Base-by-base conservation (phyloP, 768 basidiomycete genomes). In the Clavulina sp. region DNA sequence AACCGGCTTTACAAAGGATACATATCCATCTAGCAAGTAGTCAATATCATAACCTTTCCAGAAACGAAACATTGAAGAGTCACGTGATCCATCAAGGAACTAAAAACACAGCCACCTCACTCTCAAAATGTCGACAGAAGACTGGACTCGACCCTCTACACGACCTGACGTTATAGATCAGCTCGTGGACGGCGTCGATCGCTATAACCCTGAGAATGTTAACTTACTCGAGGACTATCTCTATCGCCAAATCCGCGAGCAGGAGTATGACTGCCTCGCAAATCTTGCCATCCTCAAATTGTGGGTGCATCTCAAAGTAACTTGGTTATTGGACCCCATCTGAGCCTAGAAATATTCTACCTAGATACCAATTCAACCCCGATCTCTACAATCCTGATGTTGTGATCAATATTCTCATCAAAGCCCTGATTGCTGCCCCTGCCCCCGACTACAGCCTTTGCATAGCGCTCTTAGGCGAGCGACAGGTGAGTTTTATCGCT, bases 181-280 rank as follows among this genome's bases (percentile, higher is more conserved):
- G 59, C 76, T 96, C 21, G 87, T 91, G 24, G 86, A 84, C 23
- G 87, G 87, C 41, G 87, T 91, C 44, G 87, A 97, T 71, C 82
- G 93, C 54, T 97, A 97, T 67, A 97, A 96, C 68, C 93, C 93
- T 40, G 80, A 81, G 49, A 97, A 97, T 64, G 79, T 93, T 54
- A 72, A 78, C 33, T 84, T 91, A 58, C 79, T 97, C 54, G 93
- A 96, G 68, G 93, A 96, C 63, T 96, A 97, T 68, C 78, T 97
- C 54, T 87, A 86, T 65, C 81, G 87, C 64, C 93, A 99, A 67
- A 87, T 89, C 56, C 75, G 83, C 58, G 82, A 78, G 60, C 80
- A 83, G 58, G 84, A 88, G 63, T 96, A 96, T 59, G 93, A 99
- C 65, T 81, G 86, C 59, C 75, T 96, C 38, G 88, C 93, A 29